These are phyloP conservation scores for Phyllosticta citrichinensis DNA, from an alignment of 2,329 filamentous ascomycete genomes.

Conservation along the genomic window DNA sequence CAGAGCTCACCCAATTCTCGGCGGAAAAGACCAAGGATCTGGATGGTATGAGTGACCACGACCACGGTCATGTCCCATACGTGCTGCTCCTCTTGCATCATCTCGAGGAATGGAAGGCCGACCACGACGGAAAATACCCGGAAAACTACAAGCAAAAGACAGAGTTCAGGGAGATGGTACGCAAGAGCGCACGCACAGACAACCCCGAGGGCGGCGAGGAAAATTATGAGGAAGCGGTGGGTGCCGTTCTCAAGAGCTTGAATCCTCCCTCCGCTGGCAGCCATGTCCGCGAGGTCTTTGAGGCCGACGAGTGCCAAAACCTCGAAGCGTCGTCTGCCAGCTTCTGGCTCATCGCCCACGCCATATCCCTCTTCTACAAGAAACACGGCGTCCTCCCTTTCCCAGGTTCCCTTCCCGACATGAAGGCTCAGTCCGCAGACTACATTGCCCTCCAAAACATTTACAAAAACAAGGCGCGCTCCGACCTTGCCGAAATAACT, in stretches of 20 bases:
- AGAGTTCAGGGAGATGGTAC: constrained; percentile 64
- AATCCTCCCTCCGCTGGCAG: constrained; percentile 57
- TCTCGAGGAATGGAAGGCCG: constrained; percentile 67
- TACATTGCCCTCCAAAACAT: constrained; percentile 88
- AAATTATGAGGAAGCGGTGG: constrained; percentile 89
- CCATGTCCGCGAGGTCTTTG: constrained; percentile 67
- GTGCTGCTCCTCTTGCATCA: constrained; percentile 74
- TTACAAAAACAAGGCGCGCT: constrained; percentile 79
- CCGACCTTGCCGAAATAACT: constrained; percentile 68
- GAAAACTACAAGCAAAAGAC: constrained; percentile 75
- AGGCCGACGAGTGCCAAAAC: constrained; percentile 50
- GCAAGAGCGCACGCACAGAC: constrained; percentile 55
- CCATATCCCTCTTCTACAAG: constrained; percentile 66
- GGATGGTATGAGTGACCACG: constrained; percentile 60
- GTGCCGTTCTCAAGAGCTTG: constrained; percentile 81
- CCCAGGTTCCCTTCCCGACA: constrained; percentile 82
- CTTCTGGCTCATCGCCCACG: constrained; percentile 85
- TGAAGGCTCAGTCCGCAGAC: constrained; percentile 88
- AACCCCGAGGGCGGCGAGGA: constrained; percentile 85
- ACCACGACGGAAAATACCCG: constrained; percentile 59
- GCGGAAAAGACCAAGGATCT: constrained; percentile 58
- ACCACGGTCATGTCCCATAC: constrained; percentile 88
- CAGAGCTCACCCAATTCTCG: constrained; percentile 62
- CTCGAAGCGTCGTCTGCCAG: constrained; percentile 42
- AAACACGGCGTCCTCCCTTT: constrained; percentile 68